Conservation (phyloP, 73 alveolate species). For the Urostyla sp. region DNA sequence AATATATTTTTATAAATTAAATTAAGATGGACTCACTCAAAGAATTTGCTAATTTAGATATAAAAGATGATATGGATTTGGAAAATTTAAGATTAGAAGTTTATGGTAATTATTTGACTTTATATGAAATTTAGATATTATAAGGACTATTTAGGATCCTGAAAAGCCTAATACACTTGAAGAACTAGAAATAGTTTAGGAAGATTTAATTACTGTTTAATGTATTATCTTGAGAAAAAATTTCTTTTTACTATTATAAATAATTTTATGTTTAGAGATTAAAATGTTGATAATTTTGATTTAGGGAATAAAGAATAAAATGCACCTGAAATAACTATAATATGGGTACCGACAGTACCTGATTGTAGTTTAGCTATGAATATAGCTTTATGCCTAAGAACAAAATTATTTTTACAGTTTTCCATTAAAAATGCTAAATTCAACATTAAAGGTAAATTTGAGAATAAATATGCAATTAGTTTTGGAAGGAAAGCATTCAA, state of each 20-base stretch:
- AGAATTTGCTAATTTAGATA: no score
- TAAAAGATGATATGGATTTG: no score
- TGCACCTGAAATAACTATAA: slow-evolving; percentile 13
- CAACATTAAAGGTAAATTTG: slow-evolving; percentile 30
- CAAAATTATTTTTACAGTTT: slow-evolving; percentile 45
- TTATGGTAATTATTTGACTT: neutral
- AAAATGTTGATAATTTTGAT: neutral
- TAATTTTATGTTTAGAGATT: neutral
- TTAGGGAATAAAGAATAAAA: neutral
- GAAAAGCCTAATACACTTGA: slow-evolving; percentile 59
- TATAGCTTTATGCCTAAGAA: slow-evolving; percentile 65
- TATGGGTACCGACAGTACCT: slow-evolving; percentile 70
- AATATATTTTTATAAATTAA: no score
- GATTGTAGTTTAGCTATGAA: slow-evolving; percentile 69
- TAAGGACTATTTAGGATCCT: slow-evolving; percentile 66
- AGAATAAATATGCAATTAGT: slow-evolving; percentile 22
- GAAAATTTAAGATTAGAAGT: neutral
- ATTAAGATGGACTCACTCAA: no score
- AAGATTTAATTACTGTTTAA: slow-evolving; percentile 46
- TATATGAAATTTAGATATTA: slow-evolving; percentile 21
- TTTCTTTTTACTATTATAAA: neutral
- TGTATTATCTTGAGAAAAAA: neutral
- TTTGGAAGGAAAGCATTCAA: slow-evolving; percentile 6
- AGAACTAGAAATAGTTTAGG: slow-evolving; percentile 46
- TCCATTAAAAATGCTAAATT: slow-evolving; percentile 8